Conservation (phyloP, 805 yeast genomes). For the Pichia manshurica region DNA sequence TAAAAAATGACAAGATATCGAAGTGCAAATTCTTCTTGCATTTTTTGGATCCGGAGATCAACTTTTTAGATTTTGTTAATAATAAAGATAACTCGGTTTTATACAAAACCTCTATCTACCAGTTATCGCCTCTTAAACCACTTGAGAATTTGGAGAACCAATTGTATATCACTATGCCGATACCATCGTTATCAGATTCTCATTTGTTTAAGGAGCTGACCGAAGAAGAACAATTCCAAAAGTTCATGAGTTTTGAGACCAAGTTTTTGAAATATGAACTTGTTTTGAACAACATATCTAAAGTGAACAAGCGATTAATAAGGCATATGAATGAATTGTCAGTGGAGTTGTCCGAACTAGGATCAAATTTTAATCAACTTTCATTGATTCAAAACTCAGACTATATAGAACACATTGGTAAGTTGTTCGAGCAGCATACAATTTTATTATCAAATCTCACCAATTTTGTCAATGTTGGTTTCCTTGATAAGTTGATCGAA, state of each 20-base stretch:
- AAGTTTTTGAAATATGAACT: slow-evolving; percentile 31
- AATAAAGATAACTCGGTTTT: slow-evolving; percentile 50
- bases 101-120: slow-evolving; percentile 44
- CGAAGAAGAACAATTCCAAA: slow-evolving; percentile 27
- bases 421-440: slow-evolving; percentile 70
- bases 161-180: slow-evolving; percentile 56
- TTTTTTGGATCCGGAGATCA: slow-evolving; percentile 79
- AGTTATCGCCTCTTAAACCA: slow-evolving; percentile 59
- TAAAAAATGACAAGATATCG: slow-evolving; percentile 48
- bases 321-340: slow-evolving; percentile 41
- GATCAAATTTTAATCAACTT: slow-evolving; percentile 44
- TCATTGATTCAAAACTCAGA: slow-evolving; percentile 43
- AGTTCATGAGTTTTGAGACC: slow-evolving; percentile 26
- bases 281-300: slow-evolving; percentile 28
- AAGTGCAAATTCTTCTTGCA: slow-evolving; percentile 60
- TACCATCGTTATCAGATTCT: slow-evolving; percentile 38
- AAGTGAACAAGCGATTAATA: slow-evolving; percentile 42
- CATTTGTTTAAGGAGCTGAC: slow-evolving; percentile 22
- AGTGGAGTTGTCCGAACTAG: slow-evolving; percentile 47
- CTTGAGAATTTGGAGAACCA: slow-evolving; percentile 44
- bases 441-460: slow-evolving; percentile 41
- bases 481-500: slow-evolving; percentile 32
- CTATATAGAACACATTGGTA: slow-evolving; percentile 73
- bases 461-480: slow-evolving; percentile 26
- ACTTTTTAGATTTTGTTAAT: slow-evolving; percentile 71